A percentile compares a stretch with the other conserved stretches of the same genome.
phyloP scores from a whole-genome alignment of 1,139 yeast species.

The Citeromyces hawaiiensis region DNA sequence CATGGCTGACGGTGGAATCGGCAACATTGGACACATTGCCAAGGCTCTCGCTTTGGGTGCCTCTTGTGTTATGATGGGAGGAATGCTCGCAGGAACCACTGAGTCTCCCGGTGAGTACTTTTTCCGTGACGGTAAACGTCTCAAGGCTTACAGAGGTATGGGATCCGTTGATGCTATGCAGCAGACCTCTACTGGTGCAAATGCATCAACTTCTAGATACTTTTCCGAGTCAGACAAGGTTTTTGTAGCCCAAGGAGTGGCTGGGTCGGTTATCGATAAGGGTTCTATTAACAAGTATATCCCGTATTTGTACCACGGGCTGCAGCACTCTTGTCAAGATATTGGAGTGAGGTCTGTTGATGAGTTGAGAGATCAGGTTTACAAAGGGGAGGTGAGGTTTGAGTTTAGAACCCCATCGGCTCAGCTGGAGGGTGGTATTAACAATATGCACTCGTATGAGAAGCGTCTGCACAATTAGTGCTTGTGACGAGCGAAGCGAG shows the following conservation, averaged over 20 bases:
- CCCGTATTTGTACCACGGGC: conserved; percentile 89
- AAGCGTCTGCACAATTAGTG: conserved; percentile 93
- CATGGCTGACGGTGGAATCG: conserved; percentile 99
- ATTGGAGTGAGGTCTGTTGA: conserved; percentile 69
- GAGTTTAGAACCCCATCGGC: conserved; percentile 98
- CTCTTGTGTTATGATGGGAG: conserved; percentile 98
- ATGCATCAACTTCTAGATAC: conserved; percentile 96
- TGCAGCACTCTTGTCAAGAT: conserved; percentile 98
- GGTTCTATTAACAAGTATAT: conserved; percentile 90
- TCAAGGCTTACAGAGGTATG: conserved; percentile 98
- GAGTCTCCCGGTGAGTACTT: conserved; percentile 98
- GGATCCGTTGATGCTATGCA: conserved; percentile 99
- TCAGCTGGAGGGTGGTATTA: conserved; percentile 97
- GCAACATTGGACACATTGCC: conserved; percentile 96
- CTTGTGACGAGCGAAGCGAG: too few relatives aligned
- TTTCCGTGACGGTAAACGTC: conserved; percentile 95
- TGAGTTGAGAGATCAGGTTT: conserved; percentile 53
- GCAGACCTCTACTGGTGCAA: conserved; percentile 76
- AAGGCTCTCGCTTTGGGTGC: conserved; percentile 97
- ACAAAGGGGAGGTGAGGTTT: conserved; percentile 67
- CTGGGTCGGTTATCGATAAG: conserved; percentile 93
- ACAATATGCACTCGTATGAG: conserved; percentile 92
- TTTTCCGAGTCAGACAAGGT: conserved; percentile 93
- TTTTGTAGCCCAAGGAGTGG: conserved; percentile 97
- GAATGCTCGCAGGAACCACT: conserved; percentile 95